phyloP scores from a whole-genome alignment of 495 filamentous ascomycete species.

The Articulospora tetracladia region DNA sequence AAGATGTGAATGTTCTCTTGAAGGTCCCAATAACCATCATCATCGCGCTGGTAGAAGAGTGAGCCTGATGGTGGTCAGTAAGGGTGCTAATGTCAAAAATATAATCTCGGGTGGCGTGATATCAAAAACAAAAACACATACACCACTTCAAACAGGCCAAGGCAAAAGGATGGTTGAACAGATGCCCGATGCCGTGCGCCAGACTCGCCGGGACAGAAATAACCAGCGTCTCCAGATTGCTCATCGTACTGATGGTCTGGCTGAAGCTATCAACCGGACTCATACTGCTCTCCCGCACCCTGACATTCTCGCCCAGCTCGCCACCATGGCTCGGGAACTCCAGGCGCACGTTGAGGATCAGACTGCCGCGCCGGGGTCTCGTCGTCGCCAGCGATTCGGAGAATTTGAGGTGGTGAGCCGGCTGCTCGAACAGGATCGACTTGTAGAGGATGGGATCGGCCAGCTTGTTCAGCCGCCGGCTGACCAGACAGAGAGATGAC shows the following conservation, averaged over 20 bases:
- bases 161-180: conserved; percentile 33
- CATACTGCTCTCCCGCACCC: background rate
- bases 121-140: conserved; percentile 5
- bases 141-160: conserved; percentile 31
- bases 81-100: background rate
- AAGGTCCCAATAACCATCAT: conserved; percentile 32
- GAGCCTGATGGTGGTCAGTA: conserved; percentile 11
- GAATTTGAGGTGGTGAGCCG: conserved; percentile 30
- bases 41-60: conserved; percentile 28
- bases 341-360: conserved; percentile 28
- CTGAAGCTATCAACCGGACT: conserved; percentile 25
- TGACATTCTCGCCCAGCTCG: conserved; percentile 12
- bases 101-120: background rate
- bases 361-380: conserved; percentile 26
- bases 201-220: conserved; percentile 28
- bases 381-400: conserved; percentile 26
- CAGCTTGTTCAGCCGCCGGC: conserved; percentile 22
- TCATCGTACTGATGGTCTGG: conserved; percentile 31
- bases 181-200: conserved; percentile 29
- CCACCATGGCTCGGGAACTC: conserved; percentile 26
- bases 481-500: conserved; percentile 27
- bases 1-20: conserved; percentile 35
- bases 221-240: conserved; percentile 30
- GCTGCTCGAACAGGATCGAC: conserved; percentile 26
- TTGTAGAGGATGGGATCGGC: conserved; percentile 31